A percentile compares a stretch with the other conserved stretches of the same genome.
Conservation (phyloP, 2,329 filamentous ascomycete genomes). For the Colletotrichum tropicicola region DNA sequence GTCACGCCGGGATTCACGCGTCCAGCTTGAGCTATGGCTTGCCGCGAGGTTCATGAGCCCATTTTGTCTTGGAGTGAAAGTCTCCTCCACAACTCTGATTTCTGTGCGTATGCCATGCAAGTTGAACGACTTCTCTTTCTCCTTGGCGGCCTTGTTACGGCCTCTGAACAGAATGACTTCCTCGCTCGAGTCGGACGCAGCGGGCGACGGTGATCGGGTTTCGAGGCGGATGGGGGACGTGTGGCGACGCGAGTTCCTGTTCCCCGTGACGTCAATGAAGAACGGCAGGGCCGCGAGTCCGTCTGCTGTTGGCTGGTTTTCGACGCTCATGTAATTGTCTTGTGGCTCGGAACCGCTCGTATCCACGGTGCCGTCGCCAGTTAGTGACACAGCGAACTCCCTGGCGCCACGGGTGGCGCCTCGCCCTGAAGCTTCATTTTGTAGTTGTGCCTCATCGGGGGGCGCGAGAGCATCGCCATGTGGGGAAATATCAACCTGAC, state of each 20-base stretch:
- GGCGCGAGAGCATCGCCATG: no score
- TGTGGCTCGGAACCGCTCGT: no score
- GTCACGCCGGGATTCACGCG: neutral
- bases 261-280: conserved; percentile 48
- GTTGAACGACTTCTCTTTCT: conserved; percentile 29
- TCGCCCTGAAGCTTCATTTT: no score
- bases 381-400: no score
- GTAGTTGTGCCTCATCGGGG: no score
- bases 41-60: neutral
- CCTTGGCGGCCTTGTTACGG: conserved; percentile 40
- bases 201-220: conserved; percentile 23
- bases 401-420: no score
- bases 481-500: no score
- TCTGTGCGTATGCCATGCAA: conserved; percentile 42
- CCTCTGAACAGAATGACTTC: conserved; percentile 78
- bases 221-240: neutral
- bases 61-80: conserved; percentile 31
- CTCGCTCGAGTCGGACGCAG: conserved; percentile 64
- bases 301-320: neutral
- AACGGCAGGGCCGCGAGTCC: conserved; percentile 35
- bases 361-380: no score
- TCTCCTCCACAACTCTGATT: conserved; percentile 39
- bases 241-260: conserved; percentile 32
- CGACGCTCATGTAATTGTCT: no score
- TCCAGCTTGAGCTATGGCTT: neutral